Base-by-base conservation (phyloP, 768 basidiomycete genomes). In the Hericium coralloides region DNA sequence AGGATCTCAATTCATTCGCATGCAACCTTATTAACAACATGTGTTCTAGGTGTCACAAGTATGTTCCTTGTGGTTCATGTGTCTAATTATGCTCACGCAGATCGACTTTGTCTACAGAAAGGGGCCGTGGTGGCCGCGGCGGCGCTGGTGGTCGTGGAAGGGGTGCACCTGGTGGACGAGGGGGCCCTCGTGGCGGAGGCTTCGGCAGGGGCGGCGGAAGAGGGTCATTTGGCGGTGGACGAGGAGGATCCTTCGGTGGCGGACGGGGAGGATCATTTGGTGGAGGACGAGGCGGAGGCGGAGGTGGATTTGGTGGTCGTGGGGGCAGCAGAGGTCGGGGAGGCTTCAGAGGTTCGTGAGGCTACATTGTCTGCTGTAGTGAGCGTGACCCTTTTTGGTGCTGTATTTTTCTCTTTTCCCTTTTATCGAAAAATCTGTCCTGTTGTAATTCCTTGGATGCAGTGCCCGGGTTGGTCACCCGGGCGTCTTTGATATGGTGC, bases 221-320 rank as follows among this genome's bases (percentile, higher is more conserved):
- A 45, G 70, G 78, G 55, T 69, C 76, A n/a, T 79, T 72, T 66
- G 74, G 81, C 66, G 79, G 81, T 43, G 80, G 72, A 68, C 80
- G 72, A 68, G 36, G 23, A 45, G 43, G 43, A n/a, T 17, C 43
- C 7, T 17, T 17, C 7, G 43, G 22, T 2, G n/a, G 43, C 15
- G 43, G 43, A 22, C 8, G 43, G 7, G 43, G 43, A 45, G 43
- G 43, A 17, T 45, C 22, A 3, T 17, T 17, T n/a, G 43, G 43
- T 9, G 22, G 43, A 1, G 43, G 43, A 45, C 43, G 43, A 5
- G 43, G 43, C 22, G 22, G 22, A 25, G 49, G 49, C 10, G 7
- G 20, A 22, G 49, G 10, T 7, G 23, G 49, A 17, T 23, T 12
- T 22, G 49, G 49, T 15, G 20, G 17, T 25, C 23, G 49, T 25